Evolutionary conservation across 345 rosid species (phyloP).

Genomic region (Draba incana): DNA sequence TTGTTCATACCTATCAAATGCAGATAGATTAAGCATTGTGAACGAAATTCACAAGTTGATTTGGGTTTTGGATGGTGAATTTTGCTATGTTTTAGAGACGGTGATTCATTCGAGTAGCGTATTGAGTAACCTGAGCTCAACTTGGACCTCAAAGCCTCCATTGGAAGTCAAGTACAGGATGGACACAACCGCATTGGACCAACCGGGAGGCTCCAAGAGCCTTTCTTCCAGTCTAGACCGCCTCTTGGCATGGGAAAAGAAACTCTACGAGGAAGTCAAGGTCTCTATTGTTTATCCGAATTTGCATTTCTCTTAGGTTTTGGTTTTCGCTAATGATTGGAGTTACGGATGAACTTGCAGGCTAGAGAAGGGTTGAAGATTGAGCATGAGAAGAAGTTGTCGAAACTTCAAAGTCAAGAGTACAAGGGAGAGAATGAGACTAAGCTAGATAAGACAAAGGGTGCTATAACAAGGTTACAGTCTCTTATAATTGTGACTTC

Average conservation of each 20-base stretch:
- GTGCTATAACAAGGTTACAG: slow-evolving; percentile 71
- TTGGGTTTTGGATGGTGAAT: neutral
- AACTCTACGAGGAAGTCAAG: slow-evolving; percentile 92
- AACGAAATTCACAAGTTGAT: neutral
- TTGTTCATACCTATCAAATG: neutral
- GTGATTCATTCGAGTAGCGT: slow-evolving; percentile 94
- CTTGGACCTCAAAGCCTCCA: slow-evolving; percentile 96
- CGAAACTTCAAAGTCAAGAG: slow-evolving; percentile 88
- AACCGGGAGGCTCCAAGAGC: slow-evolving; percentile 68
- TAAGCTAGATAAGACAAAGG: slow-evolving; percentile 88
- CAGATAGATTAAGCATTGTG: neutral
- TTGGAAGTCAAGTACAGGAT: slow-evolving; percentile 86
- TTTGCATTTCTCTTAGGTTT: neutral
- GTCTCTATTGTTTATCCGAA: slow-evolving; percentile 41
- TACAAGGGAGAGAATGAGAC: slow-evolving; percentile 83
- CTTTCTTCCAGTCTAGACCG: slow-evolving; percentile 87
- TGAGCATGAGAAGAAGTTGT: slow-evolving; percentile 83
- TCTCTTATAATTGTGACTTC: slow-evolving; percentile 80
- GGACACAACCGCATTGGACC: slow-evolving; percentile 61
- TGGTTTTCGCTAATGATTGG: slow-evolving; percentile 11
- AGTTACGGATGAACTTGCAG: slow-evolving; percentile 44
- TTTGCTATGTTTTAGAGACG: slow-evolving; percentile 58
- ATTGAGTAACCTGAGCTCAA: slow-evolving; percentile 87
- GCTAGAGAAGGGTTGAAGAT: slow-evolving; percentile 90
- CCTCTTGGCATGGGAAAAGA: slow-evolving; percentile 97